phyloP scores from a whole-genome alignment of 148 eudicot species.

The Vaccinium corymbosum region DNA sequence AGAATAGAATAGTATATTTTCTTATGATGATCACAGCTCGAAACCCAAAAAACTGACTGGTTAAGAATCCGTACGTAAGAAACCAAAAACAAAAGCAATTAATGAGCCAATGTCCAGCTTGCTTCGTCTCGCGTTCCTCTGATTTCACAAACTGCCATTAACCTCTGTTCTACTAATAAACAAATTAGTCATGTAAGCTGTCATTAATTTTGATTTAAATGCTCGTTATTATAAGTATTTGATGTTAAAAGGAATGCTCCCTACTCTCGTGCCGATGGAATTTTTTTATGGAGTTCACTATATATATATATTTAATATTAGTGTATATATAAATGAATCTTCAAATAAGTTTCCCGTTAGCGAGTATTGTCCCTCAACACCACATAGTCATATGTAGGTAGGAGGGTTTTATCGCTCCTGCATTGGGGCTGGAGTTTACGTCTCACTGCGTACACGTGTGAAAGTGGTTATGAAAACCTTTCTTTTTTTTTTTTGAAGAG shows the following conservation, averaged over 20 bases:
- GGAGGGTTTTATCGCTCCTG: neutral
- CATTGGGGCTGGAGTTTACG: neutral
- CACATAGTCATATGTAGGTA: neutral
- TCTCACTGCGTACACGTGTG: neutral
- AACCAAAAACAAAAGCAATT: neutral
- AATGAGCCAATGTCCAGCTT: neutral
- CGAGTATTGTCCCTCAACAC: too few relatives aligned
- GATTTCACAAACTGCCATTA: slow-evolving; percentile 6
- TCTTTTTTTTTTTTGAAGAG: too few relatives aligned
- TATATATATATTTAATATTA: too few relatives aligned
- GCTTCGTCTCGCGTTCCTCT: slow-evolving; percentile 17
- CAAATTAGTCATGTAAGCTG: neutral
- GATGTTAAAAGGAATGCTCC: neutral
- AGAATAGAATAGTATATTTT: neutral
- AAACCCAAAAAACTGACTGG: neutral
- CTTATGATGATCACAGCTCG: neutral
- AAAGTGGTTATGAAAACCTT: neutral
- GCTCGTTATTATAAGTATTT: neutral
- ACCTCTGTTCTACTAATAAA: slow-evolving; percentile 3
- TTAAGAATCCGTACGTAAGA: neutral
- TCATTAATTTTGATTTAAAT: neutral
- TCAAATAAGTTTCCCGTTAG: too few relatives aligned
- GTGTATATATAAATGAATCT: too few relatives aligned
- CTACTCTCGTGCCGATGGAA: neutral
- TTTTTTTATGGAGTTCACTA: neutral